Base-by-base conservation (phyloP, 2,329 filamentous ascomycete genomes). In the Cladophialophora psammophila region DNA sequence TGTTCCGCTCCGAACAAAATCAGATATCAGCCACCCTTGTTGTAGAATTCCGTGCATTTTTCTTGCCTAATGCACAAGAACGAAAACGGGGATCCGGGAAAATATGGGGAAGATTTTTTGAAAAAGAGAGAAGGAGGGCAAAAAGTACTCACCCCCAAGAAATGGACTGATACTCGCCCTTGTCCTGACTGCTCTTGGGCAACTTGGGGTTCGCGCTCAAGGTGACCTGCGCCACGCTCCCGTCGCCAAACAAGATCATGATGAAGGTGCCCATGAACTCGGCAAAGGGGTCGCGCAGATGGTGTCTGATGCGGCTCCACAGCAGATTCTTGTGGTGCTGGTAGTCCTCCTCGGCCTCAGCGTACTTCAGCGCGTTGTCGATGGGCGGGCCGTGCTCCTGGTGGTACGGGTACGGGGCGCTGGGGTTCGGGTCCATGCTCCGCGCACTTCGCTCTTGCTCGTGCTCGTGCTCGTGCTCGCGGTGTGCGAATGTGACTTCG, bases 241-340 rank as follows among this genome's bases (percentile, higher is more conserved):
- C 87, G 69, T 89, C 85, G 5, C 88, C 87, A 71, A 90, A 90
- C 53, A 90, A 76, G 57, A 90, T 80, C 74, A 90, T 80, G 63
- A 87, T 80, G 76, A 90, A 86, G 20, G 84, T 87, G 18, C 86
- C 87, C 48, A 87, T 80, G 76, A 89, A 89, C 71, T 89, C 86
- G 15, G 85, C 85, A 71, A 89, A 85, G 3, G 82, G 82, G 68
- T 88, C 86, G 61, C 83, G 79, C 53, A 84, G 77, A 18, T 76
- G 65, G 15, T 80, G 76, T 38, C 87, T 81, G n/a, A 86, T 75
- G 18, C 79, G 78, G 42, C 79, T 81, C 87, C 86, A 88, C 54
- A 73, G 74, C 13, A 82, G 72, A 32, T 79, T 74, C 52, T 78
- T 73, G 58, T 79, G 75, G 50, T 70, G 67, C 20, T 75, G 70